These are phyloP conservation scores for Tolypocladium endophyticum DNA, from an alignment of 2,329 filamentous ascomycete species.

Conservation along the genomic window DNA sequence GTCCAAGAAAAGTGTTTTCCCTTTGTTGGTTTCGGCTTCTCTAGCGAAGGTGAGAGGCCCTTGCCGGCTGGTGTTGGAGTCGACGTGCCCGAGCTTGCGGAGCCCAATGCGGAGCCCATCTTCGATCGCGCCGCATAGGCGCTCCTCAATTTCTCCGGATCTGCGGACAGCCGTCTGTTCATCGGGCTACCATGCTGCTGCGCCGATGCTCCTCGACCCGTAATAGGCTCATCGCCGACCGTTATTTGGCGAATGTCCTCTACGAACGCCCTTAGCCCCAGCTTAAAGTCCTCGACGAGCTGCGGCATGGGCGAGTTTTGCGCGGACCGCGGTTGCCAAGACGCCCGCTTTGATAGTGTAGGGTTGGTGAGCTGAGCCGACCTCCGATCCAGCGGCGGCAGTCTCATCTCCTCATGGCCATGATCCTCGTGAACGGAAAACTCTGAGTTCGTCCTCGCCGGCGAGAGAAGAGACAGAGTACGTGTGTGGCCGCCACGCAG, in stretches of 20 bases:
- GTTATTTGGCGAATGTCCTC: conserved; percentile 94
- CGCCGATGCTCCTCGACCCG: conserved; percentile 26
- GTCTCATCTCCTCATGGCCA: conserved; percentile 13
- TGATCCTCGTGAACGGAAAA: conserved; percentile 32
- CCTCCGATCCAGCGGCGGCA: conserved; percentile 19
- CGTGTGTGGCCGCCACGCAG: conserved; percentile 57
- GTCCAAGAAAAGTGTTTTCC: conserved; percentile 51
- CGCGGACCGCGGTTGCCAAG: conserved; percentile 45
- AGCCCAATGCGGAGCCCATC: conserved; percentile 31
- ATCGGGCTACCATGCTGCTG: conserved; percentile 9
- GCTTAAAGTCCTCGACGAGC: conserved; percentile 79
- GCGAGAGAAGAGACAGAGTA: conserved; percentile 74
- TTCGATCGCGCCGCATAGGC: conserved; percentile 28
- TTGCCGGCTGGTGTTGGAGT: conserved; percentile 21
- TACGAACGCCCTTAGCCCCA: conserved; percentile 87
- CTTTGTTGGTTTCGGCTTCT: conserved; percentile 27
- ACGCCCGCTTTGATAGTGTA: conserved; percentile 42
- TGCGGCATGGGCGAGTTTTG: conserved; percentile 50
- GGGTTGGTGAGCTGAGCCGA: conserved; percentile 25
- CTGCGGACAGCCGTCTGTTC: conserved; percentile 9
- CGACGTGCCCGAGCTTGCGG: conserved; percentile 17
- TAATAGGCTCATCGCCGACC: conserved; percentile 82
- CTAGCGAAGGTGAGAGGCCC: conserved; percentile 12
- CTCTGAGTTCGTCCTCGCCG: conserved; percentile 33
- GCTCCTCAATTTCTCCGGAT: conserved; percentile 38